phyloP scores from a whole-genome alignment of 2,329 filamentous ascomycete genomes.

The Stagonosporopsis chrysanthemi region DNA sequence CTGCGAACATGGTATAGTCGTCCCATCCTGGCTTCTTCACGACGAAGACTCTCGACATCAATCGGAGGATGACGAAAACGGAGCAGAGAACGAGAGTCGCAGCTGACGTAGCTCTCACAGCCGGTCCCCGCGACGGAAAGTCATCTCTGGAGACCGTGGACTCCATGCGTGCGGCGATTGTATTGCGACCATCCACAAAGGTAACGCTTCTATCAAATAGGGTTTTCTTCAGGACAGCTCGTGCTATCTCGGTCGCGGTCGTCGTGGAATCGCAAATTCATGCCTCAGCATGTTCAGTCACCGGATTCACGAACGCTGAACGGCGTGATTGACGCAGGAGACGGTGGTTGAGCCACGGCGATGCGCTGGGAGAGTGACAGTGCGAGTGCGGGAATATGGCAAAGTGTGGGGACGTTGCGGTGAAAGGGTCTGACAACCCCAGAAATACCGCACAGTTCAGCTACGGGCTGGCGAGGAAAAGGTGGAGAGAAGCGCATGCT shows the following conservation, averaged over 20 bases:
- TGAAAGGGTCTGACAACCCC: slow-evolving; percentile 31
- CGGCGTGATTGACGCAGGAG: neutral
- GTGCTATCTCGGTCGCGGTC: slow-evolving; percentile 39
- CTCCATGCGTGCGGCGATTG: slow-evolving; percentile 36
- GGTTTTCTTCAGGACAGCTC: neutral
- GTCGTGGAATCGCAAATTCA: slow-evolving; percentile 30
- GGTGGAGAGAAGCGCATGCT: slow-evolving; percentile 28
- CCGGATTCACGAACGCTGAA: slow-evolving; percentile 6
- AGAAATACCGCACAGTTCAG: slow-evolving; percentile 32
- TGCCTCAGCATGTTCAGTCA: slow-evolving; percentile 36
- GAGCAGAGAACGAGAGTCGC: slow-evolving; percentile 73
- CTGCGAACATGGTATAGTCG: slow-evolving; percentile 80
- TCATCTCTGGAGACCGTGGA: slow-evolving; percentile 24
- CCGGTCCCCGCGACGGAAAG: slow-evolving; percentile 40
- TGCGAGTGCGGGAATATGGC: slow-evolving; percentile 6
- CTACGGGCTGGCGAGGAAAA: slow-evolving; percentile 23
- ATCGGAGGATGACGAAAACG: slow-evolving; percentile 75
- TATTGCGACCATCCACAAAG: slow-evolving; percentile 18
- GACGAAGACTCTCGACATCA: slow-evolving; percentile 76
- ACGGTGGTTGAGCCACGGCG: neutral
- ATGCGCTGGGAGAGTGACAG: slow-evolving; percentile 4
- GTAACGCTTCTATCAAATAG: slow-evolving; percentile 14
- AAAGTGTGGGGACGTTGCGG: slow-evolving; percentile 21
- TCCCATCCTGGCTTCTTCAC: slow-evolving; percentile 76
- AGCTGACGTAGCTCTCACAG: slow-evolving; percentile 74